Evolutionary conservation across 495 filamentous ascomycete species (phyloP).

Genomic region (Trichocladium antarcticum): DNA sequence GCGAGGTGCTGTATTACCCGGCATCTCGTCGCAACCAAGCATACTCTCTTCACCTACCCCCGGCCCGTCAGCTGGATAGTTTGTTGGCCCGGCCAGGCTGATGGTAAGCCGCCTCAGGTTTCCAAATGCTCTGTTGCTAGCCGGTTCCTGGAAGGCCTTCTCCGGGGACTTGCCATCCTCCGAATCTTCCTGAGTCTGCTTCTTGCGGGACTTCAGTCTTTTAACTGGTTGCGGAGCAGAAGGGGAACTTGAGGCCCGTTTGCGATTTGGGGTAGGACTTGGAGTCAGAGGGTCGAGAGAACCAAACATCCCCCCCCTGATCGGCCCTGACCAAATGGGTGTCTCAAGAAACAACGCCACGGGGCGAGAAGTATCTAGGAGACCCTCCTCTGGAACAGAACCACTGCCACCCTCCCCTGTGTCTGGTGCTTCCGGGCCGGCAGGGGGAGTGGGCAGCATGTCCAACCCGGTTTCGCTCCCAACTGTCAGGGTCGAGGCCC

Average conservation of each 20-base stretch:
- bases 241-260: slow-evolving; percentile 8
- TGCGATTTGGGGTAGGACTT: slow-evolving; percentile 7
- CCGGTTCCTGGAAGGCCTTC: not conserved
- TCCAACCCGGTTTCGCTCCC: slow-evolving; percentile 3
- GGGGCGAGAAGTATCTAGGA: slow-evolving; percentile 83
- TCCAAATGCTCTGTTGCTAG: not conserved
- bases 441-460: not conserved
- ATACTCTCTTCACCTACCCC: not conserved
- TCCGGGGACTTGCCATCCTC: slow-evolving; percentile 1
- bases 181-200: not conserved
- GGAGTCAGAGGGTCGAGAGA: slow-evolving; percentile 10
- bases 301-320: not conserved
- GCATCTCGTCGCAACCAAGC: not conserved
- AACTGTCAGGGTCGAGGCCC: slow-evolving; percentile 9
- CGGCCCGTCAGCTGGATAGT: not conserved
- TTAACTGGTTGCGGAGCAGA: slow-evolving; percentile 10
- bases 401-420: not conserved
- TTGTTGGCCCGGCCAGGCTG: not conserved
- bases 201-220: not conserved
- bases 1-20: not conserved
- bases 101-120: slow-evolving; percentile 1
- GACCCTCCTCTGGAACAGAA: slow-evolving; percentile 46
- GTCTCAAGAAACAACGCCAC: slow-evolving; percentile 27
- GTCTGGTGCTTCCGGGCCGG: not conserved
- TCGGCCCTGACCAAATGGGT: not conserved